Evolutionary conservation across 2,329 filamentous ascomycete species (phyloP).

Genomic region (Aureobasidium sp.): DNA sequence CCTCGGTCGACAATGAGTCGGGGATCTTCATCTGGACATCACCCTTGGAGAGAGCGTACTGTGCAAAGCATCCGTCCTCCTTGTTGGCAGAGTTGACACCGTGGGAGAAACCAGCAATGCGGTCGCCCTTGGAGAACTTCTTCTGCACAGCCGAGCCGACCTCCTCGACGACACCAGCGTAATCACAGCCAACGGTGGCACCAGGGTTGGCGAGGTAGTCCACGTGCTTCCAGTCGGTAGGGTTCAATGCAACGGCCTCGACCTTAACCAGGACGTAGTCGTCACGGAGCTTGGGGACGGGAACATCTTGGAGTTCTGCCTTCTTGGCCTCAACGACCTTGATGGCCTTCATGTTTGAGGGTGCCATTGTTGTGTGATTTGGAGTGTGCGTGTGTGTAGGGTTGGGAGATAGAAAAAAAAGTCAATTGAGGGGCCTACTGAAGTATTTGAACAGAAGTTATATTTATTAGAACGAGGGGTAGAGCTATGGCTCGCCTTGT

Average conservation of each 20-base stretch:
- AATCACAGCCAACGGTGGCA: slow-evolving; percentile 43
- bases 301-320: slow-evolving; percentile 30
- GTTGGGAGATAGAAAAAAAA: background rate
- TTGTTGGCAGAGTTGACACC: slow-evolving; percentile 34
- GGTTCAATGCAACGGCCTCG: slow-evolving; percentile 37
- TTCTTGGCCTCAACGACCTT: slow-evolving; percentile 26
- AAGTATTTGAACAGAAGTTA: background rate
- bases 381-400: background rate
- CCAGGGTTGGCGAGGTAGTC: slow-evolving; percentile 26
- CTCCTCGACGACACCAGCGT: slow-evolving; percentile 44
- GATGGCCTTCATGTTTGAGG: slow-evolving; percentile 27
- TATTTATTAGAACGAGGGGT: background rate
- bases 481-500: no score
- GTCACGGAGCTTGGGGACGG: slow-evolving; percentile 35
- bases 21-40: slow-evolving; percentile 41
- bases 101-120: slow-evolving; percentile 43
- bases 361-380: slow-evolving; percentile 11
- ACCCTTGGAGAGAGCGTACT: slow-evolving; percentile 44
- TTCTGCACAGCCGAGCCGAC: slow-evolving; percentile 42
- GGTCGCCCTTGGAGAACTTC: slow-evolving; percentile 41
- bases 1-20: slow-evolving; percentile 40
- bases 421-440: background rate
- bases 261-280: slow-evolving; percentile 47
- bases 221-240: slow-evolving; percentile 47
- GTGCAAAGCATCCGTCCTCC: slow-evolving; percentile 45